phyloP scores from a whole-genome alignment of 345 rosid species.

The Brassica cretica region DNA sequence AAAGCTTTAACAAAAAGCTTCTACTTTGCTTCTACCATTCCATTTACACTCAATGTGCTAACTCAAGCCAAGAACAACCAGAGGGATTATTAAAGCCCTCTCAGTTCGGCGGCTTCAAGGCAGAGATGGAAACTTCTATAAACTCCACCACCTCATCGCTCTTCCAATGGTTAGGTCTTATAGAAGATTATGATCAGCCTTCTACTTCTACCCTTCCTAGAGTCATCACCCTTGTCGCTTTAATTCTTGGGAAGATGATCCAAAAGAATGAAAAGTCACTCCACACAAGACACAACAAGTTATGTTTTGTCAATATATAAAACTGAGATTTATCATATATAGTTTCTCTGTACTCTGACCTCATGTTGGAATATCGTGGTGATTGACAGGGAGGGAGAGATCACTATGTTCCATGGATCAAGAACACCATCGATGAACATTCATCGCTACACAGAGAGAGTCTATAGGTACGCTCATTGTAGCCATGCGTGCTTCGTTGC shows the following conservation, averaged over 20 bases:
- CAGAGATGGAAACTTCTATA: slow-evolving; percentile 28
- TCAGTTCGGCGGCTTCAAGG: background rate
- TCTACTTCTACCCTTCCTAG: slow-evolving; percentile 30
- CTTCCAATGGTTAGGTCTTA: slow-evolving; percentile 34
- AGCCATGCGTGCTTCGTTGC: slow-evolving; percentile 41
- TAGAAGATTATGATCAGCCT: slow-evolving; percentile 33
- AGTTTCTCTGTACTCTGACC: background rate
- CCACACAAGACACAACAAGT: slow-evolving; percentile 26
- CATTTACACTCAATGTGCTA: background rate
- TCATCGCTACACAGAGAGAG: slow-evolving; percentile 38
- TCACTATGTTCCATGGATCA: slow-evolving; percentile 42
- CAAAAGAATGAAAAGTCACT: slow-evolving; percentile 19
- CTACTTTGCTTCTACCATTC: slow-evolving; percentile 22
- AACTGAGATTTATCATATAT: background rate
- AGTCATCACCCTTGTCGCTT: slow-evolving; percentile 36
- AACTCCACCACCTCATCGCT: slow-evolving; percentile 26
- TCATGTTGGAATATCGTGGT: slow-evolving; percentile 22
- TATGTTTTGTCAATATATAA: slow-evolving; percentile 15
- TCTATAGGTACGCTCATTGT: slow-evolving; percentile 37
- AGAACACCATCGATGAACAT: slow-evolving; percentile 33
- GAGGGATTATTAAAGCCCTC: slow-evolving; percentile 6
- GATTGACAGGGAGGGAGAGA: slow-evolving; percentile 18
- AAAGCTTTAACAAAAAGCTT: slow-evolving; percentile 27
- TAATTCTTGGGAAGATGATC: slow-evolving; percentile 35
- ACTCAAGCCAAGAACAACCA: slow-evolving; percentile 5